phyloP scores from a whole-genome alignment of 371 early-diverging fungal genomes.

The Mortierella sp. region DNA sequence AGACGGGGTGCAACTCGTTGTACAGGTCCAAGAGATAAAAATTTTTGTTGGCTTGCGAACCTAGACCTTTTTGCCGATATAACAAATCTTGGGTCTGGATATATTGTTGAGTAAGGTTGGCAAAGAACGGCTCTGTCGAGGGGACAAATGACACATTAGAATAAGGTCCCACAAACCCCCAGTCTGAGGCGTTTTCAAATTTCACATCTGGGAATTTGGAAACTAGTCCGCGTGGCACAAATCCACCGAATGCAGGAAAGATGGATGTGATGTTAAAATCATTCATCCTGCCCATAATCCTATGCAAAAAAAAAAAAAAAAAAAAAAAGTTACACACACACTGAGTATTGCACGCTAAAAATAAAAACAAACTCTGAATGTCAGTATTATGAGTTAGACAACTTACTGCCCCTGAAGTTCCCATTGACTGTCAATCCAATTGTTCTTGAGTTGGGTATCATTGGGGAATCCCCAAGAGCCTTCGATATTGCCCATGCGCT shows the following conservation, averaged over 20 bases:
- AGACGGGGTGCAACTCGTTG: slow-evolving; percentile 41
- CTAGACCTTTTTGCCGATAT: slow-evolving; percentile 21
- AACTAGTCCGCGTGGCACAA: slow-evolving; percentile 29
- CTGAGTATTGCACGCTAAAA: not conserved
- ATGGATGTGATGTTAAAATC: slow-evolving; percentile 49
- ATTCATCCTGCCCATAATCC: slow-evolving; percentile 44
- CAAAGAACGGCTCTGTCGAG: slow-evolving; percentile 38
- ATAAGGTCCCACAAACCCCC: slow-evolving; percentile 18
- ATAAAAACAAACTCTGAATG: not conserved
- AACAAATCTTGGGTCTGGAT: slow-evolving; percentile 27
- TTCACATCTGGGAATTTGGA: slow-evolving; percentile 16
- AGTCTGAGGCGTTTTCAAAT: slow-evolving; percentile 28
- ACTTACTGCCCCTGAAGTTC: slow-evolving; percentile 45
- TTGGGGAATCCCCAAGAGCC: slow-evolving; percentile 37
- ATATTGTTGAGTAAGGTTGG: slow-evolving; percentile 25
- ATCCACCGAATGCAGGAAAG: slow-evolving; percentile 49
- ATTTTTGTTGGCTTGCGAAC: slow-evolving; percentile 5
- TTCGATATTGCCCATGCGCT: slow-evolving; percentile 54
- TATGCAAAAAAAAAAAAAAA: not conserved
- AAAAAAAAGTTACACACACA: not conserved
- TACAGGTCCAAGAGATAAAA: slow-evolving; percentile 46
- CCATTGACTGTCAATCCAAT: slow-evolving; percentile 54
- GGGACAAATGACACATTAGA: slow-evolving; percentile 22
- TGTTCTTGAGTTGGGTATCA: slow-evolving; percentile 29
- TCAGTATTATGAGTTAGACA: not conserved